phyloP scores from a whole-genome alignment of 345 rosid genomes.

The Acer negundo region DNA sequence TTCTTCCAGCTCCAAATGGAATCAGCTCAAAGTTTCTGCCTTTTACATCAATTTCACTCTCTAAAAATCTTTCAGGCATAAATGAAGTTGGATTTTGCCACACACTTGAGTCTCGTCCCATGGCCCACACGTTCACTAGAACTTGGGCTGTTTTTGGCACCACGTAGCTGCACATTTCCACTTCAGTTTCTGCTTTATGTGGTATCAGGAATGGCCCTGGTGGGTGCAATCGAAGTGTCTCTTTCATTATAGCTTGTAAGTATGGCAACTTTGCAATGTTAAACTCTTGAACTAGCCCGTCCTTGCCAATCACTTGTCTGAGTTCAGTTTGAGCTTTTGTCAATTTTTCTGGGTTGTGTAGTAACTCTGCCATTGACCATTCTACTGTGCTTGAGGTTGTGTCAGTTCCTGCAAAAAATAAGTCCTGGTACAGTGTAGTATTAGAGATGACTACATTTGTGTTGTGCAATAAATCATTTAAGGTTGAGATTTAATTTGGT shows the following conservation, averaged over 20 bases:
- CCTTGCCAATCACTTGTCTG: constrained; percentile 30
- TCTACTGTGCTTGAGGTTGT: constrained; percentile 41
- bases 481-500: too few relatives aligned
- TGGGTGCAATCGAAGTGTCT: constrained; percentile 47
- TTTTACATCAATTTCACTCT: too few relatives aligned
- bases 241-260: constrained; percentile 30
- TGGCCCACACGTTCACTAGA: constrained; percentile 38
- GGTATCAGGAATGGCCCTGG: constrained; percentile 40
- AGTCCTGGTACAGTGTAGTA: constrained; percentile 28
- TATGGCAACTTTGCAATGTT: constrained; percentile 32
- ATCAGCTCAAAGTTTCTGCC: neutral
- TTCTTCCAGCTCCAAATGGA: constrained; percentile 26
- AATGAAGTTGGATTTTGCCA: constrained; percentile 35
- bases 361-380: constrained; percentile 34
- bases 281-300: constrained; percentile 31
- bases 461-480: constrained; percentile 4
- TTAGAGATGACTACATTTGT: too few relatives aligned
- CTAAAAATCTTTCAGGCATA: constrained; percentile 36
- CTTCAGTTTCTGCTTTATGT: constrained; percentile 27
- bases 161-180: constrained; percentile 26
- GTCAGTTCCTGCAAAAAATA: constrained; percentile 48
- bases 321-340: constrained; percentile 31
- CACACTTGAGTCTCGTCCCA: constrained; percentile 37
- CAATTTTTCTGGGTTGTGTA: constrained; percentile 14
- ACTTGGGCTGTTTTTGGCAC: constrained; percentile 40